Evolutionary conservation across 768 basidiomycete genomes (phyloP), one percentile per base, ranked within the genome.

Genomic region (Collybiopsis luxurians): DNA sequence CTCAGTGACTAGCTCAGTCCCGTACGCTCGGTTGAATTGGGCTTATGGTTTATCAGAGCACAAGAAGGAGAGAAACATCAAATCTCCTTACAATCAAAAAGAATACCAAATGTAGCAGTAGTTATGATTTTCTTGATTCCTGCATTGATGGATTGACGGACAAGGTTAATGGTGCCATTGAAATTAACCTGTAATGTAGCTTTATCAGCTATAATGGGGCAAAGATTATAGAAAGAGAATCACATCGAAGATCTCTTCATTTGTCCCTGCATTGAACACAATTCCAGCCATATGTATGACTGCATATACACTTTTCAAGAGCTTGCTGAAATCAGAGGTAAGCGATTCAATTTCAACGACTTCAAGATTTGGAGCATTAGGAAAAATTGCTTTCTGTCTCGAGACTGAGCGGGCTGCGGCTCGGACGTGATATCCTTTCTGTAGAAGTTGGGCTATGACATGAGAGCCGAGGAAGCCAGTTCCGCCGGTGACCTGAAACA

Each of bases 111-210:
- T 21, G 64, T 66, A 23, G 67, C 60, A 13, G 67, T 65, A 24
- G 65, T 36, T 5, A 66, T 56, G 19, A 68, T 48, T 51, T 65
- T 64, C 34, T 59, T 63, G 34, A 70, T 59, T 11, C 66, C 61
- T 6, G 62, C 61, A n/a, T 59, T 50, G 13, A 53, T 45, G 15
- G 68, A 60, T 31, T 69, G 66, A 4, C 63, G 61, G 10, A 71
- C 49, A 27, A 71, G 54, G 50, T 69, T 64, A 43, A 67, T 42
- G 9, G 65, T 67, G 11, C 68, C 70, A 7, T 59, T 59, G n/a
- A 63, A 60, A 9, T 66, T 63, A 15, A 50, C 59, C 69, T 71
- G 52, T n/a, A 17, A 24, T 36, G 10, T 27, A 45, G 26, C 17
- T 42, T 53, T 23, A 9, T 23, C 15, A 19, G 5, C 6, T 46